Percentiles rank a stretch among this genome's conserved stretches.
Evolutionary conservation across 2,329 filamentous ascomycete genomes (phyloP).

Genomic region (Ascochyta pisi): DNA sequence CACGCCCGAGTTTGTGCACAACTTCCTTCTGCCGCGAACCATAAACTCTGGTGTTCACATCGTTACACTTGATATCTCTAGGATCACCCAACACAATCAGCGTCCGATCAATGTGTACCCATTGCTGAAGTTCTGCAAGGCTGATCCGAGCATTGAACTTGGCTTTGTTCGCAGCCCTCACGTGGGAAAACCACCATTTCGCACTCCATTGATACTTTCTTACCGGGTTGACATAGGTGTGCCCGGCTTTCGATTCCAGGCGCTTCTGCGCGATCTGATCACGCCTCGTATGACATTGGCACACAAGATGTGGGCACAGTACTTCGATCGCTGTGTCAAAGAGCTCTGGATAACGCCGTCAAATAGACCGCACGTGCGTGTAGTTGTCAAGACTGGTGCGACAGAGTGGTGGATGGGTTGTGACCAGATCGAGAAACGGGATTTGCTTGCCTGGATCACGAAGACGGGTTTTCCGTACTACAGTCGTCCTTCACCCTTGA

Average conservation of each 20-base stretch:
- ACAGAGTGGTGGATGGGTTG: not conserved
- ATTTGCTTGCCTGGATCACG: not conserved
- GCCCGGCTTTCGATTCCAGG: too few relatives aligned
- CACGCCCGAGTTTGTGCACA: not conserved
- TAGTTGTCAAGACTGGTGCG: not conserved
- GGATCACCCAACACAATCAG: not conserved
- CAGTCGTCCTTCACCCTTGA: too few relatives aligned
- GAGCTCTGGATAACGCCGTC: not conserved
- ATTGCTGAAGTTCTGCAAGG: not conserved
- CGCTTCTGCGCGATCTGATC: not conserved
- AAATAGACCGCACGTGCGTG: not conserved
- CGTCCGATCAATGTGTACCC: not conserved
- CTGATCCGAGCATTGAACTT: not conserved
- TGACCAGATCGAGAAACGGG: not conserved
- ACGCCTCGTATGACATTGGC: not conserved
- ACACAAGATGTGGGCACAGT: not conserved
- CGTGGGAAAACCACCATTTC: too few relatives aligned
- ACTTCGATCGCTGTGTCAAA: not conserved
- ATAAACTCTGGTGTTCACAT: not conserved
- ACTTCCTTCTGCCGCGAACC: not conserved
- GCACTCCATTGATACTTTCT: too few relatives aligned
- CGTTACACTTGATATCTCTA: not conserved
- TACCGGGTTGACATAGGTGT: too few relatives aligned
- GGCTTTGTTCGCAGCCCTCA: too few relatives aligned
- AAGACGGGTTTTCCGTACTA: not conserved